Evolutionary conservation across 768 basidiomycete genomes (phyloP).

Genomic region (Phaeotremella skinneri): DNA sequence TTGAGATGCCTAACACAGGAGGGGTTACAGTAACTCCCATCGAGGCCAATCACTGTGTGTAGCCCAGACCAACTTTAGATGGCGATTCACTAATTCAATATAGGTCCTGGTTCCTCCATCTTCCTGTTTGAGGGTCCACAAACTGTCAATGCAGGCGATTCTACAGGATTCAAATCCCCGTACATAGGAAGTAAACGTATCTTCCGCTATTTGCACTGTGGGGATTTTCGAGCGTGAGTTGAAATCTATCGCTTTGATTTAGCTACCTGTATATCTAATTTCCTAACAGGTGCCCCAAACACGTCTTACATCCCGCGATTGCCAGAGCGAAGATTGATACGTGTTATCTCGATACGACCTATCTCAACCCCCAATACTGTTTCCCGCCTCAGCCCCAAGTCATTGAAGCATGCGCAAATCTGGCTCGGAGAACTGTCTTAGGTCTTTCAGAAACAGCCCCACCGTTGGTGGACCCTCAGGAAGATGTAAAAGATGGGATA

Average conservation of each 20-base stretch:
- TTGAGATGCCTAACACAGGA: conserved; percentile 71
- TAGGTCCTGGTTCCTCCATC: conserved; percentile 81
- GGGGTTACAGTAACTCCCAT: conserved; percentile 89
- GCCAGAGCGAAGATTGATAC: conserved; percentile 77
- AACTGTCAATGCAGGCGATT: conserved; percentile 84
- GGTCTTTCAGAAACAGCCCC: conserved; percentile 38
- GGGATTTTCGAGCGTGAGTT: conserved; percentile 58
- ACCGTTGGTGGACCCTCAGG: conserved; percentile 20
- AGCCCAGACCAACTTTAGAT: background rate
- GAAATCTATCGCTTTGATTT: background rate
- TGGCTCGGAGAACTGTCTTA: conserved; percentile 62
- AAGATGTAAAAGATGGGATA: conserved; percentile 15
- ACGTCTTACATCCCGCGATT: conserved; percentile 79
- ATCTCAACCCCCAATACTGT: conserved; percentile 87
- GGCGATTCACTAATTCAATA: background rate
- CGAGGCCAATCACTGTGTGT: conserved; percentile 90
- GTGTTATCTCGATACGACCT: conserved; percentile 94
- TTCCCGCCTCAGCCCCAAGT: conserved; percentile 96
- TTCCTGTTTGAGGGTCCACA: conserved; percentile 92
- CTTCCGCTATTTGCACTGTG: conserved; percentile 93
- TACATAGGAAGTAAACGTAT: conserved; percentile 66
- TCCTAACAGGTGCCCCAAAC: conserved; percentile 82
- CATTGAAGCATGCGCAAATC: conserved; percentile 83
- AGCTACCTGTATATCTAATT: conserved; percentile 41
- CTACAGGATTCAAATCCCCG: conserved; percentile 63